Base-by-base conservation (phyloP, 2,329 filamentous ascomycete genomes). In the Colletotrichum chlorophyti region DNA sequence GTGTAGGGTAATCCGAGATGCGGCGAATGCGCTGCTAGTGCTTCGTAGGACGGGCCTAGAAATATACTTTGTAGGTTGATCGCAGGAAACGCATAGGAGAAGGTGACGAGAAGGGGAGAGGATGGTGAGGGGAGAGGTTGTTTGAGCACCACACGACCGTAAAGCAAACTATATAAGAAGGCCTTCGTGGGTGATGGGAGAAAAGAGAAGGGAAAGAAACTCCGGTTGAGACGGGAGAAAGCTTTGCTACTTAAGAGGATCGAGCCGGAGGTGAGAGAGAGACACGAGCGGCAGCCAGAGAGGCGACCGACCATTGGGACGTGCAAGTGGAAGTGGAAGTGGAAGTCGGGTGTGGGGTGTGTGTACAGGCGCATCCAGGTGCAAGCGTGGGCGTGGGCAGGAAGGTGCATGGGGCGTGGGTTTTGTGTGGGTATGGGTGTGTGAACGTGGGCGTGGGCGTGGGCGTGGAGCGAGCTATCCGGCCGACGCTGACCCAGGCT, bases 111-210 rank as follows among this genome's bases (percentile, higher is more conserved):
- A n/a, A n/a, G n/a, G n/a, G 59, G 53, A 38, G 55, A 60, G 45
- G 57, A 38, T 57, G 38, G 50, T 41, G 53, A 41, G 55, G 49
- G 51, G 51, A 40, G 62, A 51, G 51, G 53, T 55, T 38, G 51
- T 21, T 53, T 53, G 40, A 57, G 47, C 61, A 63, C 60, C 58
- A 55, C 63, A 64, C 62, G 63, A 65, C 64, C 60, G 53, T 52
- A 46, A 46, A 60, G 59, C 59, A 54, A 62, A 55, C 54, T 60
- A 41, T 58, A 53, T 49, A 62, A 50, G 54, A 40, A 62, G n/a
- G 61, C 61, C 61, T 62, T 63, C 61, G 63, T 64, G 63, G 62
- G 62, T 63, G 62, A 65, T 61, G 63, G 57, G 60, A 57, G 48
- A 63, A 64, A 61, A 58, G 37, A 54, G 43, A 60, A 58, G 54